Percentiles rank a stretch among this genome's conserved stretches.
Conservation (phyloP, 2,329 filamentous ascomycete genomes). For the Aspergillus costaricaensis region DNA sequence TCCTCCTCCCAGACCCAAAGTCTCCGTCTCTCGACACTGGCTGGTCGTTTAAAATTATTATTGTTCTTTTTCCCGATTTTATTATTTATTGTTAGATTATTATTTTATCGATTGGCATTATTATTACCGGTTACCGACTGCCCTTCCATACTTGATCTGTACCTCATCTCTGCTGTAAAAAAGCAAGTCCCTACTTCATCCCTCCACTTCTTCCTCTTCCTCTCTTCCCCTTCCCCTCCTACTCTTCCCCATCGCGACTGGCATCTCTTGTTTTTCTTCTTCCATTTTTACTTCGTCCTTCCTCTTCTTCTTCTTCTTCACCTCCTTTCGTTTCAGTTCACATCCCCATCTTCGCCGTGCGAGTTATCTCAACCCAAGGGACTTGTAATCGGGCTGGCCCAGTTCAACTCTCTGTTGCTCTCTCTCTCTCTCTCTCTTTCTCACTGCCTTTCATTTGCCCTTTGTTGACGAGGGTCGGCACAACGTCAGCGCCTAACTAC, state of each 20-base stretch:
- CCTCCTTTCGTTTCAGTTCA: slow-evolving; percentile 24
- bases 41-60: slow-evolving; percentile 14
- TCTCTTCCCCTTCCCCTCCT: slow-evolving; percentile 19
- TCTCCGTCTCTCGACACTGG: slow-evolving; percentile 7
- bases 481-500: slow-evolving; percentile 23
- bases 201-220: slow-evolving; percentile 27
- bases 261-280: slow-evolving; percentile 18
- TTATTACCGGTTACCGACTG: slow-evolving; percentile 18
- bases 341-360: slow-evolving; percentile 35
- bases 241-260: slow-evolving; percentile 19
- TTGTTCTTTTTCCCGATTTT: slow-evolving; percentile 11
- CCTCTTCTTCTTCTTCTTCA: slow-evolving; percentile 14
- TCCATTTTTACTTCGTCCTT: not conserved
- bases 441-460: slow-evolving; percentile 21
- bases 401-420: slow-evolving; percentile 36
- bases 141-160: slow-evolving; percentile 11
- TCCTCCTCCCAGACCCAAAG: slow-evolving; percentile 20
- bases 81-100: slow-evolving; percentile 19
- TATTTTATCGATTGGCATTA: slow-evolving; percentile 18
- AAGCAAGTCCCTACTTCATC: slow-evolving; percentile 27
- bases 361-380: slow-evolving; percentile 30
- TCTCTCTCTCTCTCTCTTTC: slow-evolving; percentile 28
- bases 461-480: slow-evolving; percentile 26
- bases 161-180: slow-evolving; percentile 21
- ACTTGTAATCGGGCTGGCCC: slow-evolving; percentile 39